Evolutionary conservation across 2,329 filamentous ascomycete genomes (phyloP), one percentile per base, ranked within the genome.

Genomic region (Monosporascus sp.): DNA sequence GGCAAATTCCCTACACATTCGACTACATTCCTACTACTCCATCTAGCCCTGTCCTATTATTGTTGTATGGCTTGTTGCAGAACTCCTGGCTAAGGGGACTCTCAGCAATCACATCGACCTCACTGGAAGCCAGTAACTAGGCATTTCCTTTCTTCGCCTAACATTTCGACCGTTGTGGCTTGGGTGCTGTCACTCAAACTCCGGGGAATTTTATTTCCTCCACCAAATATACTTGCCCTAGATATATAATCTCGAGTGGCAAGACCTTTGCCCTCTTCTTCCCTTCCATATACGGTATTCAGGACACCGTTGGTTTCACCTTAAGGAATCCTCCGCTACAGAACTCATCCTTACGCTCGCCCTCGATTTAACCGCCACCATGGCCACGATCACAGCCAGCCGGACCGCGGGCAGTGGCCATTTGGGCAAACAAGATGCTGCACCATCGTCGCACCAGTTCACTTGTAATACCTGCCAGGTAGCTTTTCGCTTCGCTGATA

Each of bases 401-500:
- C 69, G 75, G 54, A 56, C 57, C 49, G 55, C 62, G 36, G 54
- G 60, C 63, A 48, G 60, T 61, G 51, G 65, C 61, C 60, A 60
- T 39, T 47, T 58, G 18, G 47, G 58, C 15, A 65, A 57, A 50
- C 61, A 63, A 50, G 65, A 72, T 44, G 47, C 64, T 25, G 64
- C 74, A 17, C 66, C 69, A 20, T 69, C 81, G 35, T 79, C 86
- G 25, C 90, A 97, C 69, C 93, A 94, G 2, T 99, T 93, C 75
- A 97, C 93, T 52, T 99, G 94, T 84, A 99, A 97, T 73, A 94
- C 92, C 54, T 99, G 94, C 69, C 90, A 96, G 70, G 92, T 99
- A 63, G 94, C 93, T 50, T 99, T 97, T 74, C 87, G 93, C 61
- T 91, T 90, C 68, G 91, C 89, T 70, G 93, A 97, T 68, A 80